Conservation (phyloP, 306 rosid genomes). For the Canavalia gladiata region DNA sequence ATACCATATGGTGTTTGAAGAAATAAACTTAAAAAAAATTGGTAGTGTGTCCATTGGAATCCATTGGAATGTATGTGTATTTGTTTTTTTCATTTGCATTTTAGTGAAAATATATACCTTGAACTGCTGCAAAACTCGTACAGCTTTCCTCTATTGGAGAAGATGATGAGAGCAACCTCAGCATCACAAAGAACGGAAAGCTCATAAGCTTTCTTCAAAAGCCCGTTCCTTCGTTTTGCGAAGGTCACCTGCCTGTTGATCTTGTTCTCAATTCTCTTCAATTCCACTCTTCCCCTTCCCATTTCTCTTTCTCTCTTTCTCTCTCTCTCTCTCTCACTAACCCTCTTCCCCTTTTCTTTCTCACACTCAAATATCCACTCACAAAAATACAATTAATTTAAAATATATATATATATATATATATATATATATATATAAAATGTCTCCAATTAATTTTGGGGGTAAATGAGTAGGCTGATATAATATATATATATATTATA, state of each 20-base stretch:
- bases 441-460: too few relatives aligned
- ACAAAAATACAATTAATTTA: background rate
- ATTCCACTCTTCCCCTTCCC: constrained; percentile 70
- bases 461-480: too few relatives aligned
- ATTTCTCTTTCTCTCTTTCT: constrained; percentile 46
- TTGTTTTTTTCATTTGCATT: constrained; percentile 27
- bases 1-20: background rate
- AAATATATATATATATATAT: too few relatives aligned
- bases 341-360: background rate
- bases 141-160: constrained; percentile 98
- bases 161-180: constrained; percentile 98
- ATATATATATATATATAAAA: too few relatives aligned
- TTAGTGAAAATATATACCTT: constrained; percentile 73
- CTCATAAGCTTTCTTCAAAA: constrained; percentile 96
- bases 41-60: too few relatives aligned
- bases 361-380: constrained; percentile 36
- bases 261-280: constrained; percentile 98
- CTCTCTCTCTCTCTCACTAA: constrained; percentile 43
- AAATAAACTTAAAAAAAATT: background rate
- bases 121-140: constrained; percentile 98
- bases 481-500: too few relatives aligned
- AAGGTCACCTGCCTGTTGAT: constrained; percentile 98
- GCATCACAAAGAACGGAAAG: constrained; percentile 98
- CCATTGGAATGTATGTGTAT: background rate
- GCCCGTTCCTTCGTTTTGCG: constrained; percentile 95